Evolutionary conservation across 176 grass and related monocot species (phyloP), one percentile per base, ranked within the genome.

Genomic region (Dactylis glomerata): DNA sequence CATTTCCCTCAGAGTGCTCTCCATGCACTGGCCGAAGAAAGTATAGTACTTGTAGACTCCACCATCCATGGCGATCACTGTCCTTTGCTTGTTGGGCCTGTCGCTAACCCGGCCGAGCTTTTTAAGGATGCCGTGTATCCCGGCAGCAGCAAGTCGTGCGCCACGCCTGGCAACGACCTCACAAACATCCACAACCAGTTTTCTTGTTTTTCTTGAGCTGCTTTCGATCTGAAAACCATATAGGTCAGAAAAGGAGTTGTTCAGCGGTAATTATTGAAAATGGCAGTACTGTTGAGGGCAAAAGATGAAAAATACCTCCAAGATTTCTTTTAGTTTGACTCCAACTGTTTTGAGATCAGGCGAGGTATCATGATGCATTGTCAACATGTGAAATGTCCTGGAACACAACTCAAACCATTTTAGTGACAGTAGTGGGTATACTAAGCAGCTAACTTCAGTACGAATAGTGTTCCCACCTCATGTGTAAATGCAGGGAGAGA

Each of bases 21-120:
- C 85, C 79, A 92, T 51, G 79, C 67, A 92, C 63, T 70, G 37
- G 7, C 65, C 65, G 41, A 86, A 92, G 52, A 86, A 74, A 40
- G 65, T 82, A n/a, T 89, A 89, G 32, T 92, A 82, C 79, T 89
- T 79, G 37, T 86, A 89, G 24, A 92, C 83, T 40, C 90, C 90
- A 1, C 90, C 90, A 5, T 92, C 90, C 57, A 92, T 79, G 8
- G 83, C 86, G 51, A 94, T 91, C n/a, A 89, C 89, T 5, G 70
- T 87, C 85, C 76, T 91, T 70, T 77, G 84, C 12, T 46, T 44
- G 1, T 41, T 36, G 1, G 32, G 47, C 6, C 28, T 30, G 31
- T 45, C 31, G 12, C 27, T 33, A 42, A 86, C 78, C 69, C 46
- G 73, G 14, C 79, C 79, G 2, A 86, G 87, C 82, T 92, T 86